Evolutionary conservation across 768 basidiomycete genomes (phyloP).

Genomic region (Rhodocollybia butyracea): DNA sequence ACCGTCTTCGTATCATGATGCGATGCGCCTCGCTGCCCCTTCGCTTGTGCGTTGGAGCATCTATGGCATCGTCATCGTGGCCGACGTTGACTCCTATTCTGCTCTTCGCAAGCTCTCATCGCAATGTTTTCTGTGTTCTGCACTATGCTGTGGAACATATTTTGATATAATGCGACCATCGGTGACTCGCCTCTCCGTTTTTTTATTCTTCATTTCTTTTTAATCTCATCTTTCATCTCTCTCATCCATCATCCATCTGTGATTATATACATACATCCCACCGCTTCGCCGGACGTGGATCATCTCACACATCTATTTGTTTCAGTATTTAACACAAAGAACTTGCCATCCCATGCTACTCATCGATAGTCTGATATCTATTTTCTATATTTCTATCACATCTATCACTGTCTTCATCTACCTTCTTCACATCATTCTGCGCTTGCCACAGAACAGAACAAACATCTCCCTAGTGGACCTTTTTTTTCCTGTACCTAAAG

Average conservation of each 20-base stretch:
- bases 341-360: slow-evolving; percentile 3
- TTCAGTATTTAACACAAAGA: slow-evolving; percentile 14
- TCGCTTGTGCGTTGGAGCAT: not conserved
- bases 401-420: not conserved
- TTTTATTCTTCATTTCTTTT: not conserved
- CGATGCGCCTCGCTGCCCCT: not conserved
- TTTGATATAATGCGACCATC: not conserved
- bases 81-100: not conserved
- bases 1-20: slow-evolving; percentile 4
- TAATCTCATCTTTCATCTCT: slow-evolving; percentile 8
- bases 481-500: no score
- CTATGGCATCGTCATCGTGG: not conserved
- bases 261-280: slow-evolving; percentile 10
- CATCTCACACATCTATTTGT: slow-evolving; percentile 9
- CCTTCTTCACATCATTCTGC: not conserved
- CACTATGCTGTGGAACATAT: not conserved
- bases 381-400: not conserved
- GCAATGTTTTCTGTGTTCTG: not conserved
- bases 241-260: slow-evolving; percentile 8
- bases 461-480: no score
- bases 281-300: slow-evolving; percentile 11
- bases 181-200: not conserved
- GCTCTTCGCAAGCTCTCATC: not conserved
- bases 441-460: no score
- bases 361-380: not conserved